Conservation (phyloP, 306 rosid genomes). For the Prunus mira region DNA sequence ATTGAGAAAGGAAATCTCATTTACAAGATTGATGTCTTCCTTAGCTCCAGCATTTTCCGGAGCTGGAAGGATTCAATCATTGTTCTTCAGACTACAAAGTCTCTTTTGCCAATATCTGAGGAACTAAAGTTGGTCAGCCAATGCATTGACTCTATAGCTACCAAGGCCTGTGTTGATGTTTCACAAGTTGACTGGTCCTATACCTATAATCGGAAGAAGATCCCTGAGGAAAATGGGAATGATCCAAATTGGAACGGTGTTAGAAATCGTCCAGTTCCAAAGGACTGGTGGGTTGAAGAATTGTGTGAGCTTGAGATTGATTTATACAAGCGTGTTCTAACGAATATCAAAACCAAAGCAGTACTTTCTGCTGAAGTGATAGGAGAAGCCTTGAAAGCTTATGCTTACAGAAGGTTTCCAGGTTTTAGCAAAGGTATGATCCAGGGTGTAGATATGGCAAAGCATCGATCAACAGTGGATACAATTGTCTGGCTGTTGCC, state of each 20-base stretch:
- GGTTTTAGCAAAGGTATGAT: slow-evolving; percentile 79
- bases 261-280: slow-evolving; percentile 71
- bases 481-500: slow-evolving; percentile 78
- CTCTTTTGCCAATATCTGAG: slow-evolving; percentile 58
- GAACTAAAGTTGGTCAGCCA: slow-evolving; percentile 69
- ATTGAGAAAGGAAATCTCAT: slow-evolving; percentile 89
- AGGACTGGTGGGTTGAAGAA: slow-evolving; percentile 99
- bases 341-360: slow-evolving; percentile 51
- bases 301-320: slow-evolving; percentile 92
- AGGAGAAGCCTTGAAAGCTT: slow-evolving; percentile 91
- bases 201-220: slow-evolving; percentile 79
- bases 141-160: slow-evolving; percentile 72
- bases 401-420: slow-evolving; percentile 74
- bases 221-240: slow-evolving; percentile 70
- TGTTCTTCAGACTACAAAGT: slow-evolving; percentile 80
- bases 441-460: slow-evolving; percentile 49
- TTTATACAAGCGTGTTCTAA: slow-evolving; percentile 60
- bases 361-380: slow-evolving; percentile 61
- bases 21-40: slow-evolving; percentile 94
- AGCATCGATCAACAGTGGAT: slow-evolving; percentile 51
- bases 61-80: slow-evolving; percentile 99
- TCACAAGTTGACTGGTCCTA: slow-evolving; percentile 95
- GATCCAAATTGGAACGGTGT: slow-evolving; percentile 56
- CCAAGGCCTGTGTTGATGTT: slow-evolving; percentile 73
- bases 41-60: slow-evolving; percentile 80